Percentiles rank a stretch among this genome's conserved stretches.
Evolutionary conservation across 2,329 filamentous ascomycete species (phyloP).

Genomic region (Endocalyx cinctus): DNA sequence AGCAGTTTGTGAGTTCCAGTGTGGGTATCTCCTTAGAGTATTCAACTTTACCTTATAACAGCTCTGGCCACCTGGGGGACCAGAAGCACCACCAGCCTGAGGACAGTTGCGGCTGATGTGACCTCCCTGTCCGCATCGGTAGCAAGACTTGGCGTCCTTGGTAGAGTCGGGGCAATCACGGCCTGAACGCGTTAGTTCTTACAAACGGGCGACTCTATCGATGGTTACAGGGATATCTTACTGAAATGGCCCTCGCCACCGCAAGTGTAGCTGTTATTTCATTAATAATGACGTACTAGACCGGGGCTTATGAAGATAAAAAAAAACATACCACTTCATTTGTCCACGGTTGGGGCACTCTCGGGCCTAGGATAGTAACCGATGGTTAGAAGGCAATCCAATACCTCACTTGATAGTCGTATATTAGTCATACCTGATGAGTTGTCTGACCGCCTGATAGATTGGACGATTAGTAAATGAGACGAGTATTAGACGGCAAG

Average conservation of each 20-base stretch:
- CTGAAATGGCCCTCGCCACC: slow-evolving; percentile 70
- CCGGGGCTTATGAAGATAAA: no score
- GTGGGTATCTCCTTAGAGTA: no score
- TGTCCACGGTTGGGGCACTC: slow-evolving; percentile 82
- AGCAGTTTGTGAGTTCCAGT: no score
- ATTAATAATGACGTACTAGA: background rate
- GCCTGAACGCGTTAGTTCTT: slow-evolving; percentile 43
- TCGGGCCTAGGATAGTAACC: slow-evolving; percentile 54
- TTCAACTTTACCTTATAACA: slow-evolving; percentile 92
- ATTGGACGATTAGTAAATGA: background rate
- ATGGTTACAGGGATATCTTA: no score
- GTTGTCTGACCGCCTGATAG: slow-evolving; percentile 64
- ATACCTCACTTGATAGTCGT: no score
- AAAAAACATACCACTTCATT: slow-evolving; percentile 66
- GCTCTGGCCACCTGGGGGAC: slow-evolving; percentile 56
- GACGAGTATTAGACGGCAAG: no score
- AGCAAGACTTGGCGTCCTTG: slow-evolving; percentile 79
- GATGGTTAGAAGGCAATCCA: no score
- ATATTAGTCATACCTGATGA: slow-evolving; percentile 73
- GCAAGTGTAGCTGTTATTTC: slow-evolving; percentile 30
- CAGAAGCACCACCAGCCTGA: slow-evolving; percentile 43
- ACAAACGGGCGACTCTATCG: no score
- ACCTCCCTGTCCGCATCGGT: slow-evolving; percentile 74
- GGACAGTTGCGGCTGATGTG: slow-evolving; percentile 90
- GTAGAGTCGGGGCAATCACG: slow-evolving; percentile 86